phyloP scores from a whole-genome alignment of 345 rosid genomes.

The Bruguiera gymnorhiza region DNA sequence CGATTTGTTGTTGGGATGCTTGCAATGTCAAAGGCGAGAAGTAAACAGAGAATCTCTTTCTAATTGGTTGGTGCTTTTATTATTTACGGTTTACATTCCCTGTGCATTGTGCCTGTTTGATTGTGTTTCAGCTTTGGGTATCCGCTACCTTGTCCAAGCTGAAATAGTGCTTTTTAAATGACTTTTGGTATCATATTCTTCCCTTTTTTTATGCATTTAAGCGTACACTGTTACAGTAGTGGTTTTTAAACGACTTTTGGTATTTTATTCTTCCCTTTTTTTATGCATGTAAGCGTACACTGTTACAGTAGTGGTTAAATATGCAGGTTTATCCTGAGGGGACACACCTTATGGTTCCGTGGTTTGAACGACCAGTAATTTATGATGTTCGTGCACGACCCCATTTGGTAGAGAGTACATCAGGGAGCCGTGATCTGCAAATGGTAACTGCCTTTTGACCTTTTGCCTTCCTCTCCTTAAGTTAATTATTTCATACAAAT shows the following conservation, averaged over 20 bases:
- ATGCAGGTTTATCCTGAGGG: constrained; percentile 92
- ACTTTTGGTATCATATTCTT: background rate
- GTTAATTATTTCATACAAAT: background rate
- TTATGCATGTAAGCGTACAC: background rate
- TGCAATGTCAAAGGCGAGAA: background rate
- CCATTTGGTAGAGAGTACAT: constrained; percentile 78
- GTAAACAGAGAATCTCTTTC: background rate
- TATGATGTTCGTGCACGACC: constrained; percentile 96
- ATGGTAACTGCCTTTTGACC: constrained; percentile 43
- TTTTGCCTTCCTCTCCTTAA: background rate
- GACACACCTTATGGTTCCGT: constrained; percentile 83
- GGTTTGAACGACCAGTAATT: constrained; percentile 89
- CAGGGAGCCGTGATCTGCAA: constrained; percentile 97
- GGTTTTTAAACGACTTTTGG: background rate
- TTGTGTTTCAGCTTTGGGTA: background rate
- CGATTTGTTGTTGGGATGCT: background rate
- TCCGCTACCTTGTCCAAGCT: no score
- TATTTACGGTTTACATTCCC: background rate
- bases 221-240: background rate
- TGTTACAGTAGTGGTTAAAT: background rate
- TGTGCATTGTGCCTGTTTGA: background rate
- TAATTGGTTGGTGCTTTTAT: no score
- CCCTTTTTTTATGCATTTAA: background rate
- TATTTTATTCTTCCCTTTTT: background rate
- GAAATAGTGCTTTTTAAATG: no score